These are phyloP conservation scores for Diatrype stigma DNA, from an alignment of 2,329 filamentous ascomycete genomes.

Conservation along the genomic window DNA sequence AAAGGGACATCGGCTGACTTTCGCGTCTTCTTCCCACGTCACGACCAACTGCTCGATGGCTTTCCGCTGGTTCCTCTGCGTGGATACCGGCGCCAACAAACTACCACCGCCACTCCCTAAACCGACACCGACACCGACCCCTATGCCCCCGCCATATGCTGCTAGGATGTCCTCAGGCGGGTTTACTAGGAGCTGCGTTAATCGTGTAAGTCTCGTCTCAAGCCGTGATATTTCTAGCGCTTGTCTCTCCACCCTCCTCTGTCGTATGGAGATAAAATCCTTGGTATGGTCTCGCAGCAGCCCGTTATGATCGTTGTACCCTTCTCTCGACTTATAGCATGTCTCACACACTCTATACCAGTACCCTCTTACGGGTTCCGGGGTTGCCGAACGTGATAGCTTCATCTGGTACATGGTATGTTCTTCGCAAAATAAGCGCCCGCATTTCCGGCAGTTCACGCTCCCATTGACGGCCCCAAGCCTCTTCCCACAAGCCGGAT, in stretches of 20 bases:
- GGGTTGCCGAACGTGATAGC: constrained; percentile 79
- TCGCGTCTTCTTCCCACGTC: constrained; percentile 88
- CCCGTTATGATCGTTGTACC: constrained; percentile 87
- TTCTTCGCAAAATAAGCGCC: constrained; percentile 89
- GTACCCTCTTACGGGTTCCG: constrained; percentile 83
- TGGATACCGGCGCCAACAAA: constrained; percentile 58
- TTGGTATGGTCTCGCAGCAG: constrained; percentile 66
- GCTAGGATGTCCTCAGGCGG: constrained; percentile 61
- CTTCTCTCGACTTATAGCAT: constrained; percentile 95
- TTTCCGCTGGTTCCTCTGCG: constrained; percentile 73
- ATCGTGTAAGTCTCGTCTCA: constrained; percentile 85
- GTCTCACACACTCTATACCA: constrained; percentile 98
- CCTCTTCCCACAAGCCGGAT: constrained; percentile 77
- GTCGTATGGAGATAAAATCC: constrained; percentile 67
- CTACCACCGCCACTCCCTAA: constrained; percentile 43
- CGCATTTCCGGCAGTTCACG: constrained; percentile 92
- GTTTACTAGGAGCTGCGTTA: constrained; percentile 78
- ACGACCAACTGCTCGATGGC: constrained; percentile 86
- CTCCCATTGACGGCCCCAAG: constrained; percentile 76
- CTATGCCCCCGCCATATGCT: constrained; percentile 32
- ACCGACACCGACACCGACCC: neutral
- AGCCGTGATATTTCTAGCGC: constrained; percentile 83
- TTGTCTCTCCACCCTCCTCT: constrained; percentile 76
- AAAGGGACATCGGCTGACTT: constrained; percentile 79
- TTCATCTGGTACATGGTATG: constrained; percentile 99